A percentile compares a stretch with the other conserved stretches of the same genome.
phyloP scores from a whole-genome alignment of 1,139 yeast species.

The Candida smagusa region DNA sequence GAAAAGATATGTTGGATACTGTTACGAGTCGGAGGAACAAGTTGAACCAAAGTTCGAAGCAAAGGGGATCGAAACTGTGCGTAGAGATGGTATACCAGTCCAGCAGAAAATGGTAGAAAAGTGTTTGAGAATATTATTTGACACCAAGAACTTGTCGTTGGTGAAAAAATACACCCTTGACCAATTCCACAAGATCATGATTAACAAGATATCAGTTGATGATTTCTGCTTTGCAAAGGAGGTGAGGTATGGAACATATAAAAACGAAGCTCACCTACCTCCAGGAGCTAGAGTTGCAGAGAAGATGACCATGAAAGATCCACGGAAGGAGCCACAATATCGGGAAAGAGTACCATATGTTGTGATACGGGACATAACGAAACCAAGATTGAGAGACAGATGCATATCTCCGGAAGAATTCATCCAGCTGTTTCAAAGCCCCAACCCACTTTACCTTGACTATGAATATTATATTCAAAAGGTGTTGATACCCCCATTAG shows the following conservation, averaged over 20 bases:
- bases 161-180: constrained; percentile 63
- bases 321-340: constrained; percentile 79
- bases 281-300: constrained; percentile 87
- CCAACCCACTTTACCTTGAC: constrained; percentile 53
- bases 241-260: constrained; percentile 80
- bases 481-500: constrained; percentile 85
- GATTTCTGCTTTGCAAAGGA: constrained; percentile 93
- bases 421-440: constrained; percentile 34
- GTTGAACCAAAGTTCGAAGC: constrained; percentile 76
- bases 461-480: constrained; percentile 80
- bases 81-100: constrained; percentile 94
- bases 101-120: constrained; percentile 80
- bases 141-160: constrained; percentile 63
- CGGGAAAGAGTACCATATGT: constrained; percentile 85
- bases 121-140: constrained; percentile 64
- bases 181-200: constrained; percentile 64
- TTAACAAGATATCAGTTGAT: constrained; percentile 60
- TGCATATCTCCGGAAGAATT: constrained; percentile 78
- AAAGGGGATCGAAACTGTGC: constrained; percentile 90
- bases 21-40: constrained; percentile 61
- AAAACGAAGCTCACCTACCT: constrained; percentile 68
- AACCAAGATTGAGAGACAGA: constrained; percentile 69
- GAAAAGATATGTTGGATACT: constrained; percentile 84
- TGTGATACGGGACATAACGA: constrained; percentile 65
- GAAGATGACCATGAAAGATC: constrained; percentile 59